Percentiles rank a stretch among this genome's conserved stretches.
These are phyloP conservation scores for Corchorus capsularis DNA, from an alignment of 345 rosid species.

Conservation along the genomic window DNA sequence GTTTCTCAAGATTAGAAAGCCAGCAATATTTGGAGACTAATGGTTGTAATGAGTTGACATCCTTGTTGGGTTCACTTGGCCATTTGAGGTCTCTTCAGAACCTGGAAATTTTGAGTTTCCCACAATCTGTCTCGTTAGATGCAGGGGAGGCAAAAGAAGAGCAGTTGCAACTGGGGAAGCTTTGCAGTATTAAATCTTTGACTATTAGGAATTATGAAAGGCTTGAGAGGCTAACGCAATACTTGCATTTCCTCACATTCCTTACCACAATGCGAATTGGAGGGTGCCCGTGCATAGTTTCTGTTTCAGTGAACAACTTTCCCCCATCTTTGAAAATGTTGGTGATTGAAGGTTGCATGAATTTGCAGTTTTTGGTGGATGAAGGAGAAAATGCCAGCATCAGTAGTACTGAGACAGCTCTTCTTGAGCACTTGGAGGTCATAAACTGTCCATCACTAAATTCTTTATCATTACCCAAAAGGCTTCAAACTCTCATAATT, in stretches of 20 bases:
- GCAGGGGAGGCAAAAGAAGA: background rate
- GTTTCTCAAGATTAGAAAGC: background rate
- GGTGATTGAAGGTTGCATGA: background rate
- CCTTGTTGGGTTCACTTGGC: background rate
- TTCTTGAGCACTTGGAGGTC: constrained; percentile 9
- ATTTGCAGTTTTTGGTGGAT: background rate
- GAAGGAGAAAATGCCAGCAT: background rate
- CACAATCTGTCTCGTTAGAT: background rate
- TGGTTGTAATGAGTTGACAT: background rate
- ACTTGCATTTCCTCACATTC: constrained; percentile 2
- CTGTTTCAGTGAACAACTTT: background rate
- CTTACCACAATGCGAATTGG: constrained; percentile 4
- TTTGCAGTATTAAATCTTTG: constrained; percentile 6
- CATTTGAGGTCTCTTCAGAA: background rate
- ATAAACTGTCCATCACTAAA: background rate
- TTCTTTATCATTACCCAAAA: constrained; percentile 7
- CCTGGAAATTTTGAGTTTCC: background rate
- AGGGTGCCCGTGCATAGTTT: background rate
- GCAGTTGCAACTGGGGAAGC: constrained; percentile 6
- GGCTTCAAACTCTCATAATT: background rate
- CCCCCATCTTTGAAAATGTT: constrained; percentile 4
- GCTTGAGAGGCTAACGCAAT: constrained; percentile 7
- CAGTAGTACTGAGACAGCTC: background rate
- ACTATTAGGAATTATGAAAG: background rate
- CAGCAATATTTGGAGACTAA: background rate